These are phyloP conservation scores for Monilinia fructicola DNA, from an alignment of 2,329 filamentous ascomycete genomes.

Conservation along the genomic window DNA sequence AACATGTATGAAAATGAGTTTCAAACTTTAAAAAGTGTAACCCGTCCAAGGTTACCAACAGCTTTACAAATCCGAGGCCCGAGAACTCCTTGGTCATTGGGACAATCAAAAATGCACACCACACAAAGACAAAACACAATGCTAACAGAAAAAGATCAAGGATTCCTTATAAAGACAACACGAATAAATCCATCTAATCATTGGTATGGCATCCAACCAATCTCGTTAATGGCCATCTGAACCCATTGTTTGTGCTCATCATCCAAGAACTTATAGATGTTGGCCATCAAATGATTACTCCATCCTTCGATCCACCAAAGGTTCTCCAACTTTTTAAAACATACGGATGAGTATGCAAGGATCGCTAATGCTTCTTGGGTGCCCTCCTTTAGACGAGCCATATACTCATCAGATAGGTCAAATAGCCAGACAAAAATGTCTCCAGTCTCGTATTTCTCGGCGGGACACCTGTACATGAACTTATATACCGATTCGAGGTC, in stretches of 20 bases:
- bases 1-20: not conserved
- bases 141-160: not conserved
- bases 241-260: conserved; percentile 42
- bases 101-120: not conserved
- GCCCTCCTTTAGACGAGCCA: conserved; percentile 40
- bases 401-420: conserved; percentile 40
- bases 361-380: conserved; percentile 41
- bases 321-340: conserved; percentile 38
- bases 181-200: not conserved
- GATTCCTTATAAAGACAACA: not conserved
- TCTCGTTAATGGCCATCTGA: conserved; percentile 32
- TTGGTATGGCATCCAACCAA: conserved; percentile 27
- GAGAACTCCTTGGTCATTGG: not conserved
- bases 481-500: conserved; percentile 40
- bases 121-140: not conserved
- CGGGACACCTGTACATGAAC: conserved; percentile 28
- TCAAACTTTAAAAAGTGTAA: not conserved
- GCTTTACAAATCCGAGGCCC: not conserved
- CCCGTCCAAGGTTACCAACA: too few relatives aligned
- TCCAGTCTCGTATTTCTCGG: conserved; percentile 36
- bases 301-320: conserved; percentile 43
- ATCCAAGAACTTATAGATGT: conserved; percentile 39
- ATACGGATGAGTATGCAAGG: conserved; percentile 39
- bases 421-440: conserved; percentile 45
- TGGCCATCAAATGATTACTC: conserved; percentile 38